Base-by-base conservation (phyloP, 257 asterid species). In the Nicotiana tomentosiformis region DNA sequence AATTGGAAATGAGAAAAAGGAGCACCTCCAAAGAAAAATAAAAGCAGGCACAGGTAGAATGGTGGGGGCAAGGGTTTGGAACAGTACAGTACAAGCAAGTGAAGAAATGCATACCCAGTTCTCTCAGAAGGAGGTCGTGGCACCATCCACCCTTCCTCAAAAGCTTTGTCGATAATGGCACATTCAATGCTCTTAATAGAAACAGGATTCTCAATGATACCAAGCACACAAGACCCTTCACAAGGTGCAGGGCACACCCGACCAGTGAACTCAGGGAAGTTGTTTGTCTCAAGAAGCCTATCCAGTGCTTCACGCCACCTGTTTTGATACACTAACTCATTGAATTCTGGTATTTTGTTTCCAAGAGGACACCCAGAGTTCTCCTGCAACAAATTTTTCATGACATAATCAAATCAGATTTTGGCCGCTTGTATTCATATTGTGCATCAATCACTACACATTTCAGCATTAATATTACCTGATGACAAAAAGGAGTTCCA, bases 231-330 rank as follows among this genome's bases (percentile, higher is more conserved):
- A 84, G 99, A 95, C 2, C 99, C 99, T 90, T 96, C 99, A 83
- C 99, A 96, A 66, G 99, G 99, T 35, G 99, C 99, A 66, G 99
- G 99, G 87, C 99, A 96, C 46, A 96, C 99, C 72, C 99, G 97
- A 23, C 99, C 99, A 7, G 99, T 96, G 89, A 96, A 96, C 90
- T 96, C 99, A 0, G 98, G 99, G 87, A 96, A 96, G 87, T 96
- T 96, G 88, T 96, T 96, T 12, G 99, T 96, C 93, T 96, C 99
- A 74, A 96, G 88, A 82, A 96, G 99, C 92, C 99, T 90, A 88
- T 94, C 96, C 81, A 96, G 89, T 81, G 99, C 99, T 89, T 96
- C 99, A 39, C 97, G 97, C 99, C 97, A 96, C 87, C 98, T 91
- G 74, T 96, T 96, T 87, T 96, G 99, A 88, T 94, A 96, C 55